A percentile compares a stretch with the other conserved stretches of the same genome.
Conservation (phyloP, 1,139 yeast genomes). For the Lodderomyces beijingensis region DNA sequence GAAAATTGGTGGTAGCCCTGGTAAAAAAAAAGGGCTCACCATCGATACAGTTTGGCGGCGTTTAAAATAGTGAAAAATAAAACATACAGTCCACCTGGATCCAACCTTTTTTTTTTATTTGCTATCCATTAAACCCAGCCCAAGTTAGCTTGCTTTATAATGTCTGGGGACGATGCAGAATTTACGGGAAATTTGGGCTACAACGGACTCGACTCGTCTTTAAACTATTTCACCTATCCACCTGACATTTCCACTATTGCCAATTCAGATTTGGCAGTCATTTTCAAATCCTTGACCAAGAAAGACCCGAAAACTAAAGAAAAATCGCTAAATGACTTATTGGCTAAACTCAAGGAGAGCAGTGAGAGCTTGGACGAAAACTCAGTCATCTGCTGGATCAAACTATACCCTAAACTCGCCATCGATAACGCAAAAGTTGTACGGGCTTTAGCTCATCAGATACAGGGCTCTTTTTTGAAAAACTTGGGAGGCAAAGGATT, state of each 20-base stretch:
- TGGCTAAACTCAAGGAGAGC: not conserved
- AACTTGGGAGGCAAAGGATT: constrained; percentile 59
- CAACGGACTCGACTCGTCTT: constrained; percentile 63
- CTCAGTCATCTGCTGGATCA: constrained; percentile 67
- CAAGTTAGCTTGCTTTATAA: not conserved
- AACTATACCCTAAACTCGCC: constrained; percentile 73
- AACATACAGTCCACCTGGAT: too few species aligned
- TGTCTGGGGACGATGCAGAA: constrained; percentile 1
- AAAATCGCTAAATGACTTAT: constrained; percentile 63
- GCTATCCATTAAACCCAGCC: too few species aligned
- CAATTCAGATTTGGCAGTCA: constrained; percentile 56
- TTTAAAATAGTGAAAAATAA: too few species aligned
- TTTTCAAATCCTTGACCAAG: constrained; percentile 71
- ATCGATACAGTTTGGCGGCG: too few species aligned
- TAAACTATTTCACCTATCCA: constrained; percentile 72
- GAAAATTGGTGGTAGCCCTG: too few species aligned
- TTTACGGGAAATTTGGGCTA: constrained; percentile 24
- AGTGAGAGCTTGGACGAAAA: constrained; percentile 35
- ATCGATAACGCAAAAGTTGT: constrained; percentile 66
- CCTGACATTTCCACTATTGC: constrained; percentile 65
- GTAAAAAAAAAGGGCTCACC: too few species aligned
- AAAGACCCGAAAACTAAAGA: constrained; percentile 82
- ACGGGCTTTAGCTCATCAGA: constrained; percentile 56
- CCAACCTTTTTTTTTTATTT: too few species aligned
- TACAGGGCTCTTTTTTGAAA: constrained; percentile 47